These are phyloP conservation scores for Fusarium sp. DNA, from an alignment of 2,329 filamentous ascomycete species.

Conservation along the genomic window DNA sequence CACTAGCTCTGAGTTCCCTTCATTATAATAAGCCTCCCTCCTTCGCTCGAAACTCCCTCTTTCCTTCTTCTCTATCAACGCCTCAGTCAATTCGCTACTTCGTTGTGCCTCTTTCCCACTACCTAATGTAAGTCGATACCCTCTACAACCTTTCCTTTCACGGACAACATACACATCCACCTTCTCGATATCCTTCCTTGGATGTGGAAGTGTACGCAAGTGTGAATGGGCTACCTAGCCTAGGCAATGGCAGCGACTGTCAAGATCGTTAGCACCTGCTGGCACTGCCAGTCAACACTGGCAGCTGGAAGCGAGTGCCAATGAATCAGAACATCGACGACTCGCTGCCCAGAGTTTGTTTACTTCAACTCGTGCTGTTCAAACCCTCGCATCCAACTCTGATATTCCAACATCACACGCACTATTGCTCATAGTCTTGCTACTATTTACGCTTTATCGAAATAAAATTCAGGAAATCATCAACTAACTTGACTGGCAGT, in stretches of 20 bases:
- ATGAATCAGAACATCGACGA: neutral
- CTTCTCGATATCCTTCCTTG: neutral
- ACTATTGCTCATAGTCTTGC: constrained; percentile 2
- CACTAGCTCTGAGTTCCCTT: constrained; percentile 29
- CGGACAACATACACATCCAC: neutral
- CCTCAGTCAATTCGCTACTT: constrained; percentile 36
- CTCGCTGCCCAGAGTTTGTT: neutral
- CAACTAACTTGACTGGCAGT: constrained; percentile 36
- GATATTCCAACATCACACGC: constrained; percentile 4
- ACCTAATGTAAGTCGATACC: constrained; percentile 36
- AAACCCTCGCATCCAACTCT: neutral
- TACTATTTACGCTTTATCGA: constrained; percentile 3
- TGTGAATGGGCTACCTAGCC: neutral
- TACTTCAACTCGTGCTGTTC: neutral
- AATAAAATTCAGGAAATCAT: neutral
- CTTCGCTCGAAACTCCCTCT: constrained; percentile 10
- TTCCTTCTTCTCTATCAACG: constrained; percentile 36
- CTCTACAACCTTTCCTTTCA: constrained; percentile 5
- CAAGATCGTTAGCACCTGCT: neutral
- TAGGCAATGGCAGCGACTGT: neutral
- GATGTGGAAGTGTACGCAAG: neutral
- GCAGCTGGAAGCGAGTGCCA: neutral
- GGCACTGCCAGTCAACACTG: neutral
- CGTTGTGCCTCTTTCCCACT: constrained; percentile 33
- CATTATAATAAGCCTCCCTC: constrained; percentile 41